Evolutionary conservation across 495 filamentous ascomycete genomes (phyloP).

Genomic region (Penicillium macrosclerotiorum): DNA sequence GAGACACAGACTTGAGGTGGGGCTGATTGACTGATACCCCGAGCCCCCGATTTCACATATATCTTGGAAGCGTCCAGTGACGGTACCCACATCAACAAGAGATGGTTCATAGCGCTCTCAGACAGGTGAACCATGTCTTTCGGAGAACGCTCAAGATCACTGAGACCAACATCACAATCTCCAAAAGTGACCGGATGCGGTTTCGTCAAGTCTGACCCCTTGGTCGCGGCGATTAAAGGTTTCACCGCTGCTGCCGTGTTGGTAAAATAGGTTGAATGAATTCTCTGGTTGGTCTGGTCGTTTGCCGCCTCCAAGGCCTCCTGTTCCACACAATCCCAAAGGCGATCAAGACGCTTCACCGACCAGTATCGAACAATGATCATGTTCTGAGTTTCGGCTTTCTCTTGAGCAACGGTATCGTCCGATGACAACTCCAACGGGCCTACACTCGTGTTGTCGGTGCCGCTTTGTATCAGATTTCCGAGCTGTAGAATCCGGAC

Average conservation of each 20-base stretch:
- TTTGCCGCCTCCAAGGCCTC: conserved; percentile 32
- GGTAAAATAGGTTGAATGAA: conserved; percentile 16
- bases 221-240: conserved; percentile 11
- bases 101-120: conserved; percentile 33
- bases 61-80: conserved; percentile 6
- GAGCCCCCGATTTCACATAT: background rate
- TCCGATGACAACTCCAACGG: conserved; percentile 10
- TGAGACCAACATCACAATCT: conserved; percentile 33
- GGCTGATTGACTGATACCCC: conserved; percentile 1
- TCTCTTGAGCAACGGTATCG: conserved; percentile 39
- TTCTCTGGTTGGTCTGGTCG: conserved; percentile 28
- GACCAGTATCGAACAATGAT: conserved; percentile 48
- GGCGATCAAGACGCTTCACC: conserved; percentile 35
- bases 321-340: conserved; percentile 39
- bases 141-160: conserved; percentile 34
- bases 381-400: conserved; percentile 48
- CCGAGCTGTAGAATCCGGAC: conserved; percentile 41
- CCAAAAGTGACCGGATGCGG: conserved; percentile 28
- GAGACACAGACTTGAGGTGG: conserved; percentile 18
- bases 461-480: conserved; percentile 14
- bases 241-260: conserved; percentile 11
- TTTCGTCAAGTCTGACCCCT: conserved; percentile 24
- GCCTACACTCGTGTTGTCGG: background rate
- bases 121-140: conserved; percentile 41
- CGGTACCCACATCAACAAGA: conserved; percentile 37